Evolutionary conservation across 1,284 basidiomycete genomes (phyloP).

Genomic region (Leccinum pachyderme): DNA sequence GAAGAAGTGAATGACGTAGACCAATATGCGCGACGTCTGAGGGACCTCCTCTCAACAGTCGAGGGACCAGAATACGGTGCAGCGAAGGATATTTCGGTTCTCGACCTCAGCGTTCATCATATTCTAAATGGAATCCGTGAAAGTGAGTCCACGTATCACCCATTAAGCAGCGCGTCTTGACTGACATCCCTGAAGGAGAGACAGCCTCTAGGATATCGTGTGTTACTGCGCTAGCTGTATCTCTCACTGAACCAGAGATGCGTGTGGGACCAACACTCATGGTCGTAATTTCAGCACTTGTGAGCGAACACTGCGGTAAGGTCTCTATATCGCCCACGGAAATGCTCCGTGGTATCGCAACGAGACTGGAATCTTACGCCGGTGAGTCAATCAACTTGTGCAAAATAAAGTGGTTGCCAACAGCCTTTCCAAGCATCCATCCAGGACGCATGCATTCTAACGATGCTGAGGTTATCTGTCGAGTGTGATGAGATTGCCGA

Average conservation of each 20-base stretch:
- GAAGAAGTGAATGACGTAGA: constrained; percentile 53
- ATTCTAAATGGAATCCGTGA: constrained; percentile 47
- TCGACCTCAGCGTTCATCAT: constrained; percentile 55
- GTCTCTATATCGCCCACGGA: constrained; percentile 50
- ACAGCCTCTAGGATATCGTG: constrained; percentile 46
- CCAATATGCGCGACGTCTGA: constrained; percentile 52
- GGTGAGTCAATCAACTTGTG: constrained; percentile 40
- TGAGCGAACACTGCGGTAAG: constrained; percentile 55
- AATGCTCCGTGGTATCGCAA: constrained; percentile 51
- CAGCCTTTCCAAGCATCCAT: constrained; percentile 48
- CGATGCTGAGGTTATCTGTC: constrained; percentile 62
- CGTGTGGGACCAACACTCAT: constrained; percentile 56
- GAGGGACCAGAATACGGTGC: constrained; percentile 37
- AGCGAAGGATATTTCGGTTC: constrained; percentile 38
- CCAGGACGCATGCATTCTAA: constrained; percentile 65
- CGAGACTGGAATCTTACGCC: constrained; percentile 43
- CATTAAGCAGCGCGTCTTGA: background rate
- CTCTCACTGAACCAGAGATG: constrained; percentile 43
- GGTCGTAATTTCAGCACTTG: constrained; percentile 61
- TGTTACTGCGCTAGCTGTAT: constrained; percentile 48
- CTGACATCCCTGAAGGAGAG: constrained; percentile 37
- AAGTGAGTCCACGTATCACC: constrained; percentile 38
- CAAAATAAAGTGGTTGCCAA: constrained; percentile 1
- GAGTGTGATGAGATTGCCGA: constrained; percentile 55
- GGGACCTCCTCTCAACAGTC: constrained; percentile 43